These are phyloP conservation scores for Plenodomus tracheiphilus DNA, from an alignment of 2,329 filamentous ascomycete genomes.

Conservation along the genomic window DNA sequence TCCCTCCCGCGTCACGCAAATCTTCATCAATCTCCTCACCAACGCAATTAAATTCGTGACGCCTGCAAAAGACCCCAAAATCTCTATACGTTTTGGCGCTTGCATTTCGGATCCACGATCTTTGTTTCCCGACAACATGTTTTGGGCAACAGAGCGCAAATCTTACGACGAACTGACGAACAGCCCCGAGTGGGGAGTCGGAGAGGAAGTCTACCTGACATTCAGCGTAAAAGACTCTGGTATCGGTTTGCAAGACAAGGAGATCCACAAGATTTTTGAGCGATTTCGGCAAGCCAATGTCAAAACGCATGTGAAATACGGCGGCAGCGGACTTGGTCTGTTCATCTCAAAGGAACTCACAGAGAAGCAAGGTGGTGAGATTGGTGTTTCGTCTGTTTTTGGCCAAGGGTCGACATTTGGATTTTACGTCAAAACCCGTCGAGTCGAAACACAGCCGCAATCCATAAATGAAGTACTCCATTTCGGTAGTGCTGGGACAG, in stretches of 20 bases:
- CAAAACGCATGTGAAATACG: conserved; percentile 47
- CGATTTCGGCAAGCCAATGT: conserved; percentile 42
- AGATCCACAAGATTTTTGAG: conserved; percentile 45
- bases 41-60: conserved; percentile 50
- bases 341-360: conserved; percentile 53
- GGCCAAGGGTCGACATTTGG: conserved; percentile 48
- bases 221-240: conserved; percentile 48
- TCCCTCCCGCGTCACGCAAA: conserved; percentile 60
- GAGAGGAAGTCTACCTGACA: conserved; percentile 45
- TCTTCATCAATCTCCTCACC: conserved; percentile 78
- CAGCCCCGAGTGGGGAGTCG: conserved; percentile 42
- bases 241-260: conserved; percentile 45
- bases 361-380: conserved; percentile 51
- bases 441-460: conserved; percentile 19
- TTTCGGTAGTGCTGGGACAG: background rate
- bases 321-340: conserved; percentile 50
- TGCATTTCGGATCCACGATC: conserved; percentile 22
- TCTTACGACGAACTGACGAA: conserved; percentile 26
- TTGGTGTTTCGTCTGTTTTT: conserved; percentile 47
- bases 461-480: conserved; percentile 9
- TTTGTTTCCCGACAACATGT: conserved; percentile 33
- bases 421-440: conserved; percentile 48
- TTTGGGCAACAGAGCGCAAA: conserved; percentile 34
- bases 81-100: conserved; percentile 47
- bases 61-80: conserved; percentile 34